phyloP scores from a whole-genome alignment of 176 grass and related monocot genomes.

The Oryza meyeriana region DNA sequence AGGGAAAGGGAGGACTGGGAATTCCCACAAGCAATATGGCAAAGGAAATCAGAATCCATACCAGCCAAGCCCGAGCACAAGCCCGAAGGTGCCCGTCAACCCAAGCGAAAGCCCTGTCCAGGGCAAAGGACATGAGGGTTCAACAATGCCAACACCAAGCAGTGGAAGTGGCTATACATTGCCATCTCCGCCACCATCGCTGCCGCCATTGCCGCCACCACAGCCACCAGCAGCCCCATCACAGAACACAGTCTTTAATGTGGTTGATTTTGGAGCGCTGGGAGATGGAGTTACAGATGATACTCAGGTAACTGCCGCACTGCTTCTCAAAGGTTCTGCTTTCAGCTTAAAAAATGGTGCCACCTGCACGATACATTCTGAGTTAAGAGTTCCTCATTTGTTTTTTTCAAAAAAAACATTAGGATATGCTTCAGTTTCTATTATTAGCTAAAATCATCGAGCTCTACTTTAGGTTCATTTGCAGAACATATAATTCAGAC shows the following conservation, averaged over 20 bases:
- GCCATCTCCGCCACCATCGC: background rate
- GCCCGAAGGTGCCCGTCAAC: background rate
- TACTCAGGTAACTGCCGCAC: conserved; percentile 58
- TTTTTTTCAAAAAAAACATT: background rate
- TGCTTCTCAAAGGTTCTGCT: conserved; percentile 2
- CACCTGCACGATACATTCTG: conserved; percentile 27
- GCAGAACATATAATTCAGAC: background rate
- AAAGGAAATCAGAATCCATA: conserved; percentile 28
- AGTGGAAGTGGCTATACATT: background rate
- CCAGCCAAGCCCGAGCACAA: conserved; percentile 28
- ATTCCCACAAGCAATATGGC: conserved; percentile 28
- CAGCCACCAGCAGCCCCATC: background rate
- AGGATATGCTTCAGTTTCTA: background rate
- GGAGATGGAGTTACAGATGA: conserved; percentile 87
- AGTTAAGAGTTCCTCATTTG: background rate
- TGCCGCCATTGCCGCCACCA: background rate
- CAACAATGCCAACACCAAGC: conserved; percentile 36
- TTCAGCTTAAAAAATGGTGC: background rate
- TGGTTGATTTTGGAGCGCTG: conserved; percentile 76
- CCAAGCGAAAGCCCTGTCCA: conserved; percentile 16
- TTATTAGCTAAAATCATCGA: background rate
- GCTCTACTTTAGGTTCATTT: background rate
- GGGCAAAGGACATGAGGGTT: conserved; percentile 12
- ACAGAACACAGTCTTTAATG: conserved; percentile 39
- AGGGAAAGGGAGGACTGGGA: conserved; percentile 56